Evolutionary conservation across 2,329 filamentous ascomycete genomes (phyloP).

Genomic region (Colletotrichum coccodes): DNA sequence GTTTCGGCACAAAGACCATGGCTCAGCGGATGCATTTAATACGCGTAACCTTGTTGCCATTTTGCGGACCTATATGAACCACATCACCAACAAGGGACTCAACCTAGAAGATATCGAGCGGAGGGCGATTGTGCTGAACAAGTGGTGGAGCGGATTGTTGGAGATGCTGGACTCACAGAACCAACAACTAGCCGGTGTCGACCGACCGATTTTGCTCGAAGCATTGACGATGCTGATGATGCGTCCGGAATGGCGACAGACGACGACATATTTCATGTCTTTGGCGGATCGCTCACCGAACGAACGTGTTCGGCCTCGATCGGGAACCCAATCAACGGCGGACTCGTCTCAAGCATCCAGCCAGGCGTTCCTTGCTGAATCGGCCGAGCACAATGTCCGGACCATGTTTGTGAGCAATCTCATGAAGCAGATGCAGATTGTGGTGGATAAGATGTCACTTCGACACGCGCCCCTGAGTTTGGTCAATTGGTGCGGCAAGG

Average conservation of each 20-base stretch:
- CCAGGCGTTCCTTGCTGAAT: conserved; percentile 66
- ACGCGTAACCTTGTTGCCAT: conserved; percentile 77
- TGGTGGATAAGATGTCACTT: conserved; percentile 89
- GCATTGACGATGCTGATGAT: conserved; percentile 85
- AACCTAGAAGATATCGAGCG: conserved; percentile 86
- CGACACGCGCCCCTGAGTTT: conserved; percentile 73
- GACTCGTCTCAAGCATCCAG: conserved; percentile 76
- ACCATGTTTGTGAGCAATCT: conserved; percentile 88
- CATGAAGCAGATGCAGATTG: conserved; percentile 83
- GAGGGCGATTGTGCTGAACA: conserved; percentile 82
- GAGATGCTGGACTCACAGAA: conserved; percentile 80
- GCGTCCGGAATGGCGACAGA: conserved; percentile 85
- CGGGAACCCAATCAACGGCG: conserved; percentile 58
- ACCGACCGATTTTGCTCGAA: conserved; percentile 83
- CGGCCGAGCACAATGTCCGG: conserved; percentile 87
- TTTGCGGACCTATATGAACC: conserved; percentile 77
- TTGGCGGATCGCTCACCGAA: conserved; percentile 64
- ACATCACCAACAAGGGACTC: conserved; percentile 72
- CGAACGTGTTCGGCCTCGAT: conserved; percentile 56
- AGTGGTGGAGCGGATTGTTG: conserved; percentile 88
- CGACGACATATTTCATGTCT: conserved; percentile 74
- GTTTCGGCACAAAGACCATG: conserved; percentile 78
- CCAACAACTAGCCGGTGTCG: conserved; percentile 81
- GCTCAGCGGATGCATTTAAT: conserved; percentile 81
- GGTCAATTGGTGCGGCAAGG: conserved; percentile 89